These are phyloP conservation scores for Elsinoe arachidis DNA, from an alignment of 2,329 filamentous ascomycete genomes.

Conservation along the genomic window DNA sequence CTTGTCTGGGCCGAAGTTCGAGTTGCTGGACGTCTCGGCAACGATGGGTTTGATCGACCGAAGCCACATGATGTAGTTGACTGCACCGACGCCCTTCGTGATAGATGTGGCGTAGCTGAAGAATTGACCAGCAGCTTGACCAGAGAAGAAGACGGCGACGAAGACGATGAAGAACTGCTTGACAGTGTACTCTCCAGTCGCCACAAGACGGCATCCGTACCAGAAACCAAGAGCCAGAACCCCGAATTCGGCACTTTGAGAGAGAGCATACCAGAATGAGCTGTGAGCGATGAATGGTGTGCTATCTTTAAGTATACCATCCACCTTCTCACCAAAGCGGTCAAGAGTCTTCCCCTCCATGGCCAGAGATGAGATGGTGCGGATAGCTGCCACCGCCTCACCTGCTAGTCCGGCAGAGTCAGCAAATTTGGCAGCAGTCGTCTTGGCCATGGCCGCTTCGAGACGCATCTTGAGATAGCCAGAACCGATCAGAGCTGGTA, in stretches of 20 bases:
- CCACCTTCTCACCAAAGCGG: conserved; percentile 53
- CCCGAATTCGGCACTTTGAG: conserved; percentile 56
- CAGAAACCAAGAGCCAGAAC: conserved; percentile 50
- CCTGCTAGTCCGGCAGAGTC: conserved; percentile 67
- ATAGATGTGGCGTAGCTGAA: conserved; percentile 39
- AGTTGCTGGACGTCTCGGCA: neutral
- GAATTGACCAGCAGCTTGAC: conserved; percentile 38
- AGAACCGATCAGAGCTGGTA: conserved; percentile 43
- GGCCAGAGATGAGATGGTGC: conserved; percentile 62
- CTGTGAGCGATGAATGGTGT: conserved; percentile 54
- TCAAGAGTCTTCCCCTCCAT: conserved; percentile 57
- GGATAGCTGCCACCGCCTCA: conserved; percentile 64
- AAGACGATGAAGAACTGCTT: conserved; percentile 38
- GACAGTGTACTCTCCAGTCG: conserved; percentile 39
- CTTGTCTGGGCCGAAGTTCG: conserved; percentile 21
- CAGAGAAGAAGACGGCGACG: conserved; percentile 38
- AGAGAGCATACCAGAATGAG: conserved; percentile 55
- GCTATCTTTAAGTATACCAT: conserved; percentile 53
- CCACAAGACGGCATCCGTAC: conserved; percentile 33
- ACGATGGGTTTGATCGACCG: conserved; percentile 24
- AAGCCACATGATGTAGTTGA: conserved; percentile 30
- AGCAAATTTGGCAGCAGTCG: conserved; percentile 59
- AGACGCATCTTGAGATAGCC: conserved; percentile 45
- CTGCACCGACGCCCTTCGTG: conserved; percentile 36
- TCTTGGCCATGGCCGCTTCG: conserved; percentile 59